Conservation (phyloP, 352 stramenopile genomes). For the Phytopythium vexans region DNA sequence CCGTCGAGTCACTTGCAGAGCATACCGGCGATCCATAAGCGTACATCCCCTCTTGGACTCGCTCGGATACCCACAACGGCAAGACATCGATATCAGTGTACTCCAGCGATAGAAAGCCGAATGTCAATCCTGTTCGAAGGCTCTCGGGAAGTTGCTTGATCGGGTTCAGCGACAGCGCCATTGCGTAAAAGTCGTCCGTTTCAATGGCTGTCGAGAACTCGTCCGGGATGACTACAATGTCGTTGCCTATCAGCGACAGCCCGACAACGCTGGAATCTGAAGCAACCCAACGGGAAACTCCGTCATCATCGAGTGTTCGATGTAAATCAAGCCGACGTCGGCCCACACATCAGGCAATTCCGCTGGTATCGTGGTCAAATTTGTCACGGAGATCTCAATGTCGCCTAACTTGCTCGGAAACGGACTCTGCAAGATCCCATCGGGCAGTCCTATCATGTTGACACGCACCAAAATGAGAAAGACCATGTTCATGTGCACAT, state of each 20-base stretch:
- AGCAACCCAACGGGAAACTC: conserved; percentile 22
- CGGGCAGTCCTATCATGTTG: conserved; percentile 38
- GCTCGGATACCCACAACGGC: no score
- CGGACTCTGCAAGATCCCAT: conserved; percentile 22
- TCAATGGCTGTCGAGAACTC: conserved; percentile 15
- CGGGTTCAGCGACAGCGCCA: no score
- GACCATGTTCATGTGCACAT: conserved; percentile 19
- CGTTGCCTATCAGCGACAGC: conserved; percentile 30
- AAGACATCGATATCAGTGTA: no score
- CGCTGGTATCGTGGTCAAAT: conserved; percentile 25
- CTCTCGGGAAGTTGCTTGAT: no score
- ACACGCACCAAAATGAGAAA: conserved; percentile 33
- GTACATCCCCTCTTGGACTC: no score
- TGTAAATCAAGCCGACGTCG: conserved; percentile 20
- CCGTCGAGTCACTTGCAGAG: no score
- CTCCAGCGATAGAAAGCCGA: no score
- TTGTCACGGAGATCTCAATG: conserved; percentile 35
- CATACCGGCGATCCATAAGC: no score
- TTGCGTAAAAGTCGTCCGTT: no score
- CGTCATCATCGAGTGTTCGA: conserved; percentile 26
- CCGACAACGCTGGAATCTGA: conserved; percentile 12
- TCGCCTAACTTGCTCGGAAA: conserved; percentile 36
- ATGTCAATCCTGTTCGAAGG: no score
- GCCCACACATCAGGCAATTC: conserved; percentile 25
- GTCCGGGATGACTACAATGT: conserved; percentile 15